Evolutionary conservation across 257 asterid genomes (phyloP), one percentile per base, ranked within the genome.

Genomic region (Lavandula angustifolia): DNA sequence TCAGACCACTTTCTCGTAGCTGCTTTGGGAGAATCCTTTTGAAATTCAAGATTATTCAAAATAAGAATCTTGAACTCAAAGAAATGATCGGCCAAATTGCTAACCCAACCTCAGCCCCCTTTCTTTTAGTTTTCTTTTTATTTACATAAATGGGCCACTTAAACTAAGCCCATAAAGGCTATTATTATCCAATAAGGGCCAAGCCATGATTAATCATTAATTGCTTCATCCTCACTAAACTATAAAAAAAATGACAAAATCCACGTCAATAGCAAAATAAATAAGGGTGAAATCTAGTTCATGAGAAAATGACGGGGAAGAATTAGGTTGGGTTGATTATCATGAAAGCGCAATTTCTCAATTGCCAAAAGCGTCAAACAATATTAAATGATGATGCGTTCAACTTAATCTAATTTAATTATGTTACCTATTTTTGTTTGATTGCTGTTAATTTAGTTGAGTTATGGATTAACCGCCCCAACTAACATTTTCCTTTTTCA

Each of bases 241-340:
- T 22, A 1, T 6, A 37, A 37, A 37, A 37, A 37, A 37, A 37
- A 37, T 7, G 42, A 37, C 5, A 37, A 37, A 6, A 7, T 37
- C 7, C 4, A 22, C 11, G 3, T 50, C 27, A 33, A 47, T 0
- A n/a, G n/a, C 14, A 6, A 1, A 48, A 14, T 0, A 14, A 3
- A 17, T 14, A 16, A 11, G 4, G 6, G 14, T 22, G 14, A 9
- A 46, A 48, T 14, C 31, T 8, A 49, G 5, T 32, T 54, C 27
- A 52, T 48, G 43, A 27, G 54, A 41, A 50, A 38, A 42, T 46
- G 35, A 47, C 33, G 12, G 73, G 57, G 14, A 34, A 67, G 49
- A 56, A 18, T 46, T 56, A 56, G 59, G 72, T 67, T 67, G 8
- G 27, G 59, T 56, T 44, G 66, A 56, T 56, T 67, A 47, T 57